Conservation (phyloP, 176 grass and related monocot species). For the Carex scoparia region DNA sequence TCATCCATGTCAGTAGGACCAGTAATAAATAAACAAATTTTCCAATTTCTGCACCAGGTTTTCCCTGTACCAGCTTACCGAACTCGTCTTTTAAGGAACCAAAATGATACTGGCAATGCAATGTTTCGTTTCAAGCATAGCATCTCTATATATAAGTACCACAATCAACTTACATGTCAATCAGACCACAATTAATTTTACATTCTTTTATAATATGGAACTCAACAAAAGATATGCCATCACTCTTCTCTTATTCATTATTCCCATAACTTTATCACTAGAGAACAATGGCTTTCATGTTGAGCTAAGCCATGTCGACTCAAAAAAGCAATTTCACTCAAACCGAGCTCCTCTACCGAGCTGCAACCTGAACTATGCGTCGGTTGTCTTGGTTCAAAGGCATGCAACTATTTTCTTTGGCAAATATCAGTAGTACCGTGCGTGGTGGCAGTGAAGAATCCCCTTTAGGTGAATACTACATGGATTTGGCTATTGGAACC, state of each 20-base stretch:
- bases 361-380: constrained; percentile 38
- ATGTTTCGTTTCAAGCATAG: too few species aligned
- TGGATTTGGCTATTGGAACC: constrained; percentile 63
- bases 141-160: background rate
- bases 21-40: too few species aligned
- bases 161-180: background rate
- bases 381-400: constrained; percentile 14
- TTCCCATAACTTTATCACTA: background rate
- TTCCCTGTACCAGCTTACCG: too few species aligned
- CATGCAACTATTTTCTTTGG: constrained; percentile 31
- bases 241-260: background rate
- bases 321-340: constrained; percentile 28
- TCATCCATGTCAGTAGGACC: too few species aligned
- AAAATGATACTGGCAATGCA: too few species aligned
- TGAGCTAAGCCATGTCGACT: constrained; percentile 50
- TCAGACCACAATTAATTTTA: background rate
- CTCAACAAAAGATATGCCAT: background rate
- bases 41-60: too few species aligned
- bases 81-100: too few species aligned
- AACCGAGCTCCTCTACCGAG: constrained; percentile 40
- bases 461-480: constrained; percentile 39
- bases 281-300: constrained; percentile 33
- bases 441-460: background rate
- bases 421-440: constrained; percentile 20
- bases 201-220: background rate